These are phyloP conservation scores for Fusarium sp. DNA, from an alignment of 2,329 filamentous ascomycete genomes.

Conservation along the genomic window DNA sequence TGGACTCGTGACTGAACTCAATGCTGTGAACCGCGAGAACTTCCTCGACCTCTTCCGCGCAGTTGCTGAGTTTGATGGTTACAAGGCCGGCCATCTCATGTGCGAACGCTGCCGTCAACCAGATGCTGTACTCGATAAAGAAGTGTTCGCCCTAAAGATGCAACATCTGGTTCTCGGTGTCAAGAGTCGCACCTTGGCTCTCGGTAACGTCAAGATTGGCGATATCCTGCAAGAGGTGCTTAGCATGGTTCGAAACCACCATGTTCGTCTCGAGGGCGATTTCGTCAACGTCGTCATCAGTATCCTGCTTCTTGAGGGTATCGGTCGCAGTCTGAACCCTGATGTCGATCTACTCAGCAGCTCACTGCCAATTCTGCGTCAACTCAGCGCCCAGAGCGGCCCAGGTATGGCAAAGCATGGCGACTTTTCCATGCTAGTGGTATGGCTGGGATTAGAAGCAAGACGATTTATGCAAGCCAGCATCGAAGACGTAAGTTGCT, in stretches of 20 bases:
- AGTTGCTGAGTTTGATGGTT: conserved; percentile 95
- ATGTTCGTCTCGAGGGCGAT: conserved; percentile 94
- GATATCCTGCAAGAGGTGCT: conserved; percentile 93
- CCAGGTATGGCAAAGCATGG: conserved; percentile 75
- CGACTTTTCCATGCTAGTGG: conserved; percentile 85
- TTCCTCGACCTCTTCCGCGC: conserved; percentile 97
- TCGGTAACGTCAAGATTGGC: conserved; percentile 95
- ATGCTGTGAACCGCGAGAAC: conserved; percentile 84
- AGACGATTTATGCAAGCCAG: conserved; percentile 90
- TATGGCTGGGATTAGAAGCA: conserved; percentile 92
- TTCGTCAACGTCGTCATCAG: conserved; percentile 99
- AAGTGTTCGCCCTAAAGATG: conserved; percentile 96
- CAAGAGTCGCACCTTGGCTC: conserved; percentile 88
- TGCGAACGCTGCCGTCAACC: conserved; percentile 94
- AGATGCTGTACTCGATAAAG: conserved; percentile 85
- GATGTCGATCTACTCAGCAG: conserved; percentile 86
- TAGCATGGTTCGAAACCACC: conserved; percentile 89
- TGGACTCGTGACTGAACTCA: conserved; percentile 93
- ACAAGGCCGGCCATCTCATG: conserved; percentile 95
- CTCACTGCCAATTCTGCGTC: conserved; percentile 88
- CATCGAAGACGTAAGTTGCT: conserved; percentile 78
- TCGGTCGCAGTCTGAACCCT: conserved; percentile 87
- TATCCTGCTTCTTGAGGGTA: conserved; percentile 92
- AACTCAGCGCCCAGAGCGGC: conserved; percentile 83
- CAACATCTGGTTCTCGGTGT: conserved; percentile 93